Evolutionary conservation across 176 grass and related monocot genomes (phyloP), one percentile per base, ranked within the genome.

Genomic region (Avena eriantha): DNA sequence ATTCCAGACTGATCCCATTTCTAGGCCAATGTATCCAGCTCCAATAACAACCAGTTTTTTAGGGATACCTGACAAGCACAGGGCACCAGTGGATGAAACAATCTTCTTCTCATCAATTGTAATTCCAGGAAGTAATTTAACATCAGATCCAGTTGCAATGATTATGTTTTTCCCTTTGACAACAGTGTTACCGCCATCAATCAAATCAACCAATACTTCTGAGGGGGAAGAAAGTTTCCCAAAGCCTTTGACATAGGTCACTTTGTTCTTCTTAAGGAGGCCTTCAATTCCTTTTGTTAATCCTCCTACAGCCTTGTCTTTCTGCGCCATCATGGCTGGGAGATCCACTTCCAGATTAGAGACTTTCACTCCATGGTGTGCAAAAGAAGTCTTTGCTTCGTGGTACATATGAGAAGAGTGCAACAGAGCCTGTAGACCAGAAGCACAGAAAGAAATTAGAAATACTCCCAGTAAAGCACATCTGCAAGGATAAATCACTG

Each of bases 1-100:
- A 54, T 89, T 95, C 97, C 97, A 99, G 59, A 99, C 97, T 14
- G 97, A 99, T 86, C 97, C 97, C 97, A 99, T 99, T 86, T 99
- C 97, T 49, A 99, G 87, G 41, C 97, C 97, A 81, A 99, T 99
- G 81, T 99, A 99, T 22, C 97, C 97, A 60, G 94, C 97, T 78
- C 97, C 97, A 13, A 99, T 96, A 50, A 99, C 97, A 77, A 99
- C 97, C 73, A 99, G 48, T 86, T 94, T 95, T 85, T 99, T 99
- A 9, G 97, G 97, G 78, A 99, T 79, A 60, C 91, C 87, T 33
- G 90, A 85, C 75, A 99, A 85, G 78, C 84, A 84, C 39, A 99
- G 88, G 43, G 97, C 97, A 26, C 97, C 97, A 49, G 97, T 99
- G 58, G 97, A 99, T 77, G 97, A 99, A 86, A 99, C 97, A 88